Evolutionary conservation across 2,329 filamentous ascomycete genomes (phyloP), one percentile per base, ranked within the genome.

Genomic region (Dryadomyces quercivorus): DNA sequence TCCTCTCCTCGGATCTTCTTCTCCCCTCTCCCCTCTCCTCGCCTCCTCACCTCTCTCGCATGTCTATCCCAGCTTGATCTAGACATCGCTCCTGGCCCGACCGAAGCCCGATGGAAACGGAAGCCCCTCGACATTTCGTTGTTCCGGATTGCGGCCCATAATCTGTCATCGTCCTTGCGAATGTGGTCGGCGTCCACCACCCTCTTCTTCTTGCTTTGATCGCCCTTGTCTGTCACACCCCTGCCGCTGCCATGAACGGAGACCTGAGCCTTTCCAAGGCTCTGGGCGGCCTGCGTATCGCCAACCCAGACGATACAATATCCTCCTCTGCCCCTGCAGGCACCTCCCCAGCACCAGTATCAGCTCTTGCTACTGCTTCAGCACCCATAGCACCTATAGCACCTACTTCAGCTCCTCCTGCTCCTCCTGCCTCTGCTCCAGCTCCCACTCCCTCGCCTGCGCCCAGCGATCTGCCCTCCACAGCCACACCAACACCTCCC

Each of bases 271-370:
- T 97, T 61, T 93, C 90, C 66, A 87, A 91, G 73, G 88, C 89
- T 65, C 79, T 97, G 65, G 93, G 93, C 65, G 92, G 92, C 64
- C 76, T 98, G 70, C 88, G 92, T 69, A 97, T 98, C 69, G 92
- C 93, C 64, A 98, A 97, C 70, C 92, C 92, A 54, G 91, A 96
- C 72, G 83, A 93, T 42, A 38, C 48, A 8, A 55, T 51, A 1
- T 58, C 57, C 12, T 40, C 36, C 36, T 40, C 36, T 6, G 47
- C 59, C 5, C 53, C 51, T 13, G 47, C 21, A 5, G 56, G 56
- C 13, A 43, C 20, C 34, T 13, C 47, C 13, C 49, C 55, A 18
- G 26, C 38, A 21, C 8, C 26, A 31, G 26, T 8, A 31, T 31
- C 26, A 31, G 26, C 26, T n/a, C n/a, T n/a, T n/a, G n/a, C n/a